Percentiles rank a stretch among this genome's conserved stretches.
These are phyloP conservation scores for Mucuna pruriens DNA, from an alignment of 306 rosid genomes.

Conservation along the genomic window DNA sequence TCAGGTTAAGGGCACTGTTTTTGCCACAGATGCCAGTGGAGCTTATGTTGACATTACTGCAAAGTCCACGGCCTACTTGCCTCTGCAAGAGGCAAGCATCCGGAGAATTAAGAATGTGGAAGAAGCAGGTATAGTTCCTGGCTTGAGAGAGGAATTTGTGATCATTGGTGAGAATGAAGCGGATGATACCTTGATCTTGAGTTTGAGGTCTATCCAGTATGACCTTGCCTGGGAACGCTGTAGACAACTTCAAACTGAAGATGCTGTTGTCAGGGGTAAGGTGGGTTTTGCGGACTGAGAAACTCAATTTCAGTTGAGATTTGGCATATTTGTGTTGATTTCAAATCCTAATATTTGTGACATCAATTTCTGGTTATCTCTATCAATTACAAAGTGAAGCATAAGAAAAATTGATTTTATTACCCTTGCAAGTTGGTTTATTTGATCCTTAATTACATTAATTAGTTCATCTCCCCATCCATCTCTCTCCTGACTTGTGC, in stretches of 20 bases:
- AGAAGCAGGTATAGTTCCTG: conserved; percentile 81
- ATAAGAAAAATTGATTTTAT: neutral
- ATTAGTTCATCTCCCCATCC: neutral
- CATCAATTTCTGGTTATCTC: conserved; percentile 6
- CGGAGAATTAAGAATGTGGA: conserved; percentile 71
- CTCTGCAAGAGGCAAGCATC: conserved; percentile 75
- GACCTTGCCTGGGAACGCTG: conserved; percentile 97
- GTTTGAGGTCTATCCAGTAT: conserved; percentile 75
- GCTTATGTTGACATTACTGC: conserved; percentile 88
- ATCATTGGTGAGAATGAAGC: conserved; percentile 83
- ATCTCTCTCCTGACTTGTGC: neutral
- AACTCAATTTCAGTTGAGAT: conserved; percentile 7
- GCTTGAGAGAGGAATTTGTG: conserved; percentile 79
- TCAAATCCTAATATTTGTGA: neutral
- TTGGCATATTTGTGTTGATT: conserved; percentile 26
- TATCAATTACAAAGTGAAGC: conserved; percentile 11
- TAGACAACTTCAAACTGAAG: conserved; percentile 96
- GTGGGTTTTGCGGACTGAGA: conserved; percentile 55
- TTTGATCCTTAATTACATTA: neutral
- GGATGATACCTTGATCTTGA: conserved; percentile 80
- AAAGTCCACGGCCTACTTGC: conserved; percentile 90
- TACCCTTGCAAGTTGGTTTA: neutral
- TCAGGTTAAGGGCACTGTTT: conserved; percentile 88
- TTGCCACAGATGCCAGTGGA: conserved; percentile 67
- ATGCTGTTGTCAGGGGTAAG: conserved; percentile 96